phyloP scores from a whole-genome alignment of 148 eudicot species.

The Rhododendron griersonianum region DNA sequence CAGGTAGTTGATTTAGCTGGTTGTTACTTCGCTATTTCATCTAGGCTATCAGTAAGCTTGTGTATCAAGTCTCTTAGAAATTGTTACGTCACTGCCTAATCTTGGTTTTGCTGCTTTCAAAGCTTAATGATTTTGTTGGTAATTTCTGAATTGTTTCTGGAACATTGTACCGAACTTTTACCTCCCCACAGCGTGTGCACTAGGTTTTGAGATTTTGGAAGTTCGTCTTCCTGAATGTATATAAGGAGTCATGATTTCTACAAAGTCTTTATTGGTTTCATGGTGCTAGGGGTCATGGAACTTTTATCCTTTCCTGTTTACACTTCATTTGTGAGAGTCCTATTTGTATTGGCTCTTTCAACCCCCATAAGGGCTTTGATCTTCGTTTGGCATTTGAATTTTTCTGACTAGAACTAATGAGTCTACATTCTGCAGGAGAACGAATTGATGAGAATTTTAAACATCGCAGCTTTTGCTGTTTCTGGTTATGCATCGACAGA shows the following conservation, averaged over 20 bases:
- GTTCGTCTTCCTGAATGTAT: neutral
- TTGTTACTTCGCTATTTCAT: neutral
- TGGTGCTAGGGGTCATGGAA: neutral
- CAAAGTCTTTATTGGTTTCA: neutral
- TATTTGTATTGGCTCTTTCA: neutral
- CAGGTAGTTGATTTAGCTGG: constrained; percentile 19
- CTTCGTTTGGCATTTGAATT: neutral
- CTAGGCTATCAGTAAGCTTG: neutral
- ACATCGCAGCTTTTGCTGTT: constrained; percentile 91
- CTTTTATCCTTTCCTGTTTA: neutral
- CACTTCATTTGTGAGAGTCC: neutral
- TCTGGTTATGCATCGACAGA: constrained; percentile 98
- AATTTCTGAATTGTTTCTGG: neutral
- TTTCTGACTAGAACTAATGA: constrained; percentile 9
- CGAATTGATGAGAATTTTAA: constrained; percentile 89
- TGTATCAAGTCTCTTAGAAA: constrained; percentile 1
- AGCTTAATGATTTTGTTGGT: neutral
- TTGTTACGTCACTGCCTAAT: neutral
- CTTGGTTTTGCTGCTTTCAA: neutral
- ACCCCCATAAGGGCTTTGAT: neutral
- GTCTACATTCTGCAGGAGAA: constrained; percentile 58
- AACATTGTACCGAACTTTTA: neutral
- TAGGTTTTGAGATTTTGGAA: neutral
- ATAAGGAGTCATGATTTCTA: neutral
- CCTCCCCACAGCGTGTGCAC: neutral